These are phyloP conservation scores for Aspergillus tubingensis DNA, from an alignment of 2,329 filamentous ascomycete species.

Conservation along the genomic window DNA sequence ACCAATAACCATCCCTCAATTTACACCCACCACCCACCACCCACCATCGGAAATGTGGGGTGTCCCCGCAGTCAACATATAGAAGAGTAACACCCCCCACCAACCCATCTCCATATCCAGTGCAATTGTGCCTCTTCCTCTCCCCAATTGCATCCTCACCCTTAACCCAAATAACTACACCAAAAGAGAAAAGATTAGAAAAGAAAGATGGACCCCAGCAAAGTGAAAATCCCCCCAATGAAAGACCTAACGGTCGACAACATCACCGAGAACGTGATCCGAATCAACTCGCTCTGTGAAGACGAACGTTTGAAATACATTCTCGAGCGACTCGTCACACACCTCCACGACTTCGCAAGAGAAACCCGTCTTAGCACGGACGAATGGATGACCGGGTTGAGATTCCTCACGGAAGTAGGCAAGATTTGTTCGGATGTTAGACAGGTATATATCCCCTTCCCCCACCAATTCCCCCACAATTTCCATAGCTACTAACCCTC, in stretches of 20 bases:
- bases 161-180: neutral
- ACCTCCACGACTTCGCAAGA: constrained; percentile 79
- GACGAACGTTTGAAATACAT: constrained; percentile 70
- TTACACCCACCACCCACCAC: neutral
- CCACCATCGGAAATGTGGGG: neutral
- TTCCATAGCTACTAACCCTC: no score
- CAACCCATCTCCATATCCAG: no score
- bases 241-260: constrained; percentile 77
- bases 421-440: constrained; percentile 74
- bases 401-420: constrained; percentile 71
- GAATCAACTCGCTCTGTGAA: constrained; percentile 70
- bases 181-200: neutral
- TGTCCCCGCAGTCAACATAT: no score
- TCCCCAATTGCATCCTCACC: neutral
- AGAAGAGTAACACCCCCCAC: no score
- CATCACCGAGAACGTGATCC: constrained; percentile 74
- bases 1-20: neutral
- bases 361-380: constrained; percentile 74
- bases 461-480: no score
- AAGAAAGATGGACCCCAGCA: constrained; percentile 43
- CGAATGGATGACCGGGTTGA: constrained; percentile 75
- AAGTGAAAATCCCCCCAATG: constrained; percentile 49
- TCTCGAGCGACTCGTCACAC: constrained; percentile 70
- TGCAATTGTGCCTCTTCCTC: neutral
- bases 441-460: no score